phyloP scores from a whole-genome alignment of 1,284 basidiomycete genomes.

The Cryptococcus sp. region DNA sequence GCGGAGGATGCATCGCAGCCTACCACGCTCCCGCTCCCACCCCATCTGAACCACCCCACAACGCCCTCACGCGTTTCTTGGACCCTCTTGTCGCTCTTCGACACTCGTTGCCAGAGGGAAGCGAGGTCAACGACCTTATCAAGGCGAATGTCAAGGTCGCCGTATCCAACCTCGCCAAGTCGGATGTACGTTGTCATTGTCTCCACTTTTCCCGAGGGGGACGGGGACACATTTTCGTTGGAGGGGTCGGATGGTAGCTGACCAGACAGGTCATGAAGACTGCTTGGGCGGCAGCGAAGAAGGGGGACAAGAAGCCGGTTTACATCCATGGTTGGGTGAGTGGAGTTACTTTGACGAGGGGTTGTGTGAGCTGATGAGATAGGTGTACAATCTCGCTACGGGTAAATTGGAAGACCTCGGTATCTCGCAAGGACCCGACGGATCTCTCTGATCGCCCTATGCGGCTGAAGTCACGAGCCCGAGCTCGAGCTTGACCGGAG shows the following conservation, averaged over 20 bases:
- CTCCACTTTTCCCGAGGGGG: neutral
- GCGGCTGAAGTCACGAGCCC: neutral
- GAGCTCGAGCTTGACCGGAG: neutral
- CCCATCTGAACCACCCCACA: conserved; percentile 37
- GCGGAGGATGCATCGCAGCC: conserved; percentile 66
- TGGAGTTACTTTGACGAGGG: neutral
- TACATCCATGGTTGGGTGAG: conserved; percentile 69
- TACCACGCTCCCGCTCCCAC: conserved; percentile 44
- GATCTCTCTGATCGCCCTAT: neutral
- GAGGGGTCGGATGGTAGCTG: no score
- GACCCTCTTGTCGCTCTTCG: conserved; percentile 61
- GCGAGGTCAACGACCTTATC: conserved; percentile 56
- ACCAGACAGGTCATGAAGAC: conserved; percentile 53
- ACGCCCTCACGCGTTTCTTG: conserved; percentile 66
- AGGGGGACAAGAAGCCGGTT: conserved; percentile 45
- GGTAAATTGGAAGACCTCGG: conserved; percentile 67
- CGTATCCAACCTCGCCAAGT: conserved; percentile 64
- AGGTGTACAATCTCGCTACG: conserved; percentile 65
- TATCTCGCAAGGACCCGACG: conserved; percentile 41
- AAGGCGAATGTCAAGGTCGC: conserved; percentile 71
- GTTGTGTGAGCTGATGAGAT: neutral
- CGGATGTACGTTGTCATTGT: conserved; percentile 35
- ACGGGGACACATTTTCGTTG: no score
- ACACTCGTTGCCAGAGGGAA: conserved; percentile 50
- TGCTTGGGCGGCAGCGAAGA: conserved; percentile 65